A percentile compares a stretch with the other conserved stretches of the same genome.
phyloP scores from a whole-genome alignment of 441 rosid genomes.

The Erodium trifolium region DNA sequence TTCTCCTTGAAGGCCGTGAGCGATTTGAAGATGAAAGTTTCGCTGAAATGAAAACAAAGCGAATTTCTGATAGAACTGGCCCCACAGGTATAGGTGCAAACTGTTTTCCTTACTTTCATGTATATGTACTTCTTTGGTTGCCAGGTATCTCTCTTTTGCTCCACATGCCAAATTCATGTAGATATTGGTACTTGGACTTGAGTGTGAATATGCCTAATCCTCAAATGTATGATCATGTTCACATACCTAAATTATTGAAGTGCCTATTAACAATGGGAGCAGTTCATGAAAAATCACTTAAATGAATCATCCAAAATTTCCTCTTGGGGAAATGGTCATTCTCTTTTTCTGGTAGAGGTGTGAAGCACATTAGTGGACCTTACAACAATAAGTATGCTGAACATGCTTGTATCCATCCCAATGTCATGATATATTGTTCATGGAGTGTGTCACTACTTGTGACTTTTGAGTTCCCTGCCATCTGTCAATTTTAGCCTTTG shows the following conservation, averaged over 20 bases:
- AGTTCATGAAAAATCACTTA: neutral
- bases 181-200: neutral
- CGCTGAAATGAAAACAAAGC: constrained; percentile 28
- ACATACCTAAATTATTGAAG: neutral
- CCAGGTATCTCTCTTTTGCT: neutral
- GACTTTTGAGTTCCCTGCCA: no score
- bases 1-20: constrained; percentile 92
- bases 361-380: no score
- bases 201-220: neutral
- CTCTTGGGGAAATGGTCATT: neutral
- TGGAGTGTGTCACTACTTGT: no score
- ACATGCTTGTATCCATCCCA: no score
- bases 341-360: neutral
- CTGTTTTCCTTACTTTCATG: neutral
- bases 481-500: no score
- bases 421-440: no score
- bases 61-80: constrained; percentile 20
- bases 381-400: no score
- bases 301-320: neutral
- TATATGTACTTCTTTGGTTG: neutral
- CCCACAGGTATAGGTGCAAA: constrained; percentile 16
- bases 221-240: neutral
- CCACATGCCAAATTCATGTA: neutral
- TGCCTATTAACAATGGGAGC: neutral
- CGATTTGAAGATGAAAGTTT: constrained; percentile 90